Base-by-base conservation (phyloP, 2,329 filamentous ascomycete species). In the Exutisphaerella laricina region DNA sequence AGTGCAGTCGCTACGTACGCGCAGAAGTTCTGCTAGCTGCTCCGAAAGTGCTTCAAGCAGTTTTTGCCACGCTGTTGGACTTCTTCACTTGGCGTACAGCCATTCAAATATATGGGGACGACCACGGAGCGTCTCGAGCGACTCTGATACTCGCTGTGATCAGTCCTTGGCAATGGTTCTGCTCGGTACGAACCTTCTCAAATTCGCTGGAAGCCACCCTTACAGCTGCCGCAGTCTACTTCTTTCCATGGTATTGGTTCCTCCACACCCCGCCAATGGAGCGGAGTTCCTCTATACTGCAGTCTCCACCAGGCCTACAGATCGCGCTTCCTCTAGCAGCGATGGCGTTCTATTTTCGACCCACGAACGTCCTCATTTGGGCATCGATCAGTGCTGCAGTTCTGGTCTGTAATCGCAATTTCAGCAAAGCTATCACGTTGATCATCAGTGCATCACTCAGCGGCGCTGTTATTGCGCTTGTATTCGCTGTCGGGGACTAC, bases 131-230 rank as follows among this genome's bases (percentile, higher is more conserved):
- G 33, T 75, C 86, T 33, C 82, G 78, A 70, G 79, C 82, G 51
- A 77, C 84, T 55, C 71, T 94, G 33, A 74, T 77, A 45, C 74
- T 92, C 66, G 82, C 80, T 3, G 65, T 85, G 31, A 70, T 81
- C 57, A 94, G 81, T 65, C 87, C 92, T 5, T 98, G 92, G 88
- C 88, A 96, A 64, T 97, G 87, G 86, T 97, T 92, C 66, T 92
- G 84, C 67, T 92, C 88, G 1, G 90, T 88, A 0, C 78, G 92
- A 34, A 95, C 92, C 1, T 84, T 98, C 59, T 96, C 90, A 41
- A 98, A 98, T 67, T 92, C 83, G 39, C 71, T 97, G 4, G 92
- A 98, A 70, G 88, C 84, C n/a, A 85, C 85, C 1, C 69, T 98
- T 54, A 96, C 90, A 4, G 73, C 85, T 46, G 73, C 80, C 57